A percentile compares a stretch with the other conserved stretches of the same genome.
These are phyloP conservation scores for Rhizopus arrhizus DNA, from an alignment of 371 early-diverging fungal genomes.

Conservation along the genomic window DNA sequence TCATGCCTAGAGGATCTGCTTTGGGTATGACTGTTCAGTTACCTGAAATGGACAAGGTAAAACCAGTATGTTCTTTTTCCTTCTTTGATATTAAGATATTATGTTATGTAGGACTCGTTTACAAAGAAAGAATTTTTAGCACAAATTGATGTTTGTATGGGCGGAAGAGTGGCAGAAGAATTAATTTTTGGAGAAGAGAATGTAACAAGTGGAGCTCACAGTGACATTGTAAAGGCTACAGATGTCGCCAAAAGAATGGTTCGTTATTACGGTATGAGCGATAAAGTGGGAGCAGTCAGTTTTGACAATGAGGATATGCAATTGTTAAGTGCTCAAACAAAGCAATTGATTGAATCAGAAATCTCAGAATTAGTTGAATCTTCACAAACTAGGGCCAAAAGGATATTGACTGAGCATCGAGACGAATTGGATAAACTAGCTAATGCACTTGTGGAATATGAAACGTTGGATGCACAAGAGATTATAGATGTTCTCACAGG, in stretches of 20 bases:
- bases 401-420: constrained; percentile 71
- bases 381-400: constrained; percentile 65
- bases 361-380: constrained; percentile 74
- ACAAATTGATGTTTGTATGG: constrained; percentile 95
- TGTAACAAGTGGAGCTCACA: constrained; percentile 93
- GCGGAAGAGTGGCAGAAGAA: constrained; percentile 96
- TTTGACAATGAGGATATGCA: constrained; percentile 73
- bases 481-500: constrained; percentile 79
- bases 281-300: constrained; percentile 74
- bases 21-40: constrained; percentile 93
- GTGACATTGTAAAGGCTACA: constrained; percentile 92
- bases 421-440: constrained; percentile 92
- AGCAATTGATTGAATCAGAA: constrained; percentile 83
- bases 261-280: constrained; percentile 91
- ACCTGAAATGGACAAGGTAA: constrained; percentile 91
- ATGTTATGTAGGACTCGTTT: constrained; percentile 61
- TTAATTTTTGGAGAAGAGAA: constrained; percentile 91
- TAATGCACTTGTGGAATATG: constrained; percentile 88
- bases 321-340: constrained; percentile 72
- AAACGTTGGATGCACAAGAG: constrained; percentile 89
- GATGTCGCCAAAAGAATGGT: constrained; percentile 94
- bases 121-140: constrained; percentile 86
- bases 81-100: not conserved
- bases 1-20: constrained; percentile 94
- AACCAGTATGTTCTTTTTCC: not conserved